phyloP scores from a whole-genome alignment of 768 basidiomycete genomes.

The Gloeophyllum trabeum region DNA sequence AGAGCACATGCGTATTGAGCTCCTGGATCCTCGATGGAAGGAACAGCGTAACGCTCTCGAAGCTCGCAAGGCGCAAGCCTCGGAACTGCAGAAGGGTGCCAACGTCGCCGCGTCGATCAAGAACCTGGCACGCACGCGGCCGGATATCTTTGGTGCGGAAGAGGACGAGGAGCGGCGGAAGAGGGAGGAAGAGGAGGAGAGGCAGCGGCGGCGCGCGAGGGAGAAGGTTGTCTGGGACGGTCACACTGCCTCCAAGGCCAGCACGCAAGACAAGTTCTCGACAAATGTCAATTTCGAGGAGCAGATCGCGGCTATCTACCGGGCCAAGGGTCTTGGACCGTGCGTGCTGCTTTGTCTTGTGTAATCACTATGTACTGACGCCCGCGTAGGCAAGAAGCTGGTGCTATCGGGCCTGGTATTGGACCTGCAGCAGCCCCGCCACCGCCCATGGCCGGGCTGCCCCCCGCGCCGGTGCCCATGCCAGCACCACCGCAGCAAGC shows the following conservation, averaged over 20 bases:
- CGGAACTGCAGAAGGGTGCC: slow-evolving; percentile 81
- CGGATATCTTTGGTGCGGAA: slow-evolving; percentile 94
- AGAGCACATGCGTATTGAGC: slow-evolving; percentile 97
- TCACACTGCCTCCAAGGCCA: slow-evolving; percentile 88
- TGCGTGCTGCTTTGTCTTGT: slow-evolving; percentile 27
- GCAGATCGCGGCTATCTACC: slow-evolving; percentile 95
- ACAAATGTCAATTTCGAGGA: slow-evolving; percentile 92
- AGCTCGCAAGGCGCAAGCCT: slow-evolving; percentile 80
- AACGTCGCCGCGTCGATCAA: slow-evolving; percentile 91
- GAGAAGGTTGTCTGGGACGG: slow-evolving; percentile 99
- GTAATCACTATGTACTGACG: slow-evolving; percentile 8
- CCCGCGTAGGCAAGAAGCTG: slow-evolving; percentile 48
- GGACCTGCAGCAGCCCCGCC: slow-evolving; percentile 70
- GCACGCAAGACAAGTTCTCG: slow-evolving; percentile 89
- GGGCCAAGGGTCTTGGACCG: slow-evolving; percentile 84
- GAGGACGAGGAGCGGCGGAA: slow-evolving; percentile 86
- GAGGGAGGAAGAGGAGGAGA: slow-evolving; percentile 79
- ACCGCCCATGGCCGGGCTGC: slow-evolving; percentile 47
- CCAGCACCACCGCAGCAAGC: slow-evolving; percentile 55
- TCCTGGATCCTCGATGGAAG: slow-evolving; percentile 97
- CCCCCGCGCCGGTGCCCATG: slow-evolving; percentile 60
- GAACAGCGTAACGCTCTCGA: slow-evolving; percentile 87
- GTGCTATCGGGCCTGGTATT: slow-evolving; percentile 81
- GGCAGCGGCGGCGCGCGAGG: slow-evolving; percentile 70
- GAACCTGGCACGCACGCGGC: slow-evolving; percentile 89